Base-by-base conservation (phyloP, 139 green algal species). In the Chlamydomonas incerta region DNA sequence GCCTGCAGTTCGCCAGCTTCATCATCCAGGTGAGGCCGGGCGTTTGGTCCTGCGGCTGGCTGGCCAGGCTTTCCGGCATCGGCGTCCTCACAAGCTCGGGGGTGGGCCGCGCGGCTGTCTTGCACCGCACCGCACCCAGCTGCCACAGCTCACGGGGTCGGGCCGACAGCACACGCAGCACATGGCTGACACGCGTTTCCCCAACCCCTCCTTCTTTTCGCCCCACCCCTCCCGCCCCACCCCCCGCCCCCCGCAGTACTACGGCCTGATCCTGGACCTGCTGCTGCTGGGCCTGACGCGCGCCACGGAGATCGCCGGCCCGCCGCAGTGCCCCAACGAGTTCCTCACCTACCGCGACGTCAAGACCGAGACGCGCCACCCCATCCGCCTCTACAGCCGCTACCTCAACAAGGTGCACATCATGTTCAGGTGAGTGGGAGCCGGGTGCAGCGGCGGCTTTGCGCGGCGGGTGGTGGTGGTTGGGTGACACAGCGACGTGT, bases 1-100 rank as follows among this genome's bases (percentile, higher is more conserved):
- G 98, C 55, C 96, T 99, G 88, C 98, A 99, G 92, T 99, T 99
- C 87, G 92, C 96, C 3, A 96, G 93, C 29, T 99, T 99, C 90
- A 90, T 99, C 82, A 93, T 93, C 84, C 96, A 97, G 91, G 72
- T 87, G 21, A 9, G 69, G 5, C 6, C 6, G 41, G 5, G 41
- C 6, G 41, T 50, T n/a, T n/a, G n/a, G n/a, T n/a, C n/a, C n/a
- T n/a, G n/a, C n/a, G n/a, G n/a, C n/a, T n/a, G n/a, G n/a, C n/a
- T n/a, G n/a, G n/a, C n/a, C n/a, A n/a, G n/a, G n/a, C n/a, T n/a
- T n/a, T n/a, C n/a, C n/a, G n/a, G n/a, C n/a, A n/a, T n/a, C n/a
- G n/a, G n/a, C n/a, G n/a, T n/a, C n/a, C n/a, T n/a, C n/a, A n/a
- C n/a, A n/a, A n/a, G n/a, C n/a, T n/a, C n/a, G n/a, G n/a, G n/a